Evolutionary conservation across 805 yeast genomes (phyloP).

Genomic region (Kodamaea hsintzibuensis): DNA sequence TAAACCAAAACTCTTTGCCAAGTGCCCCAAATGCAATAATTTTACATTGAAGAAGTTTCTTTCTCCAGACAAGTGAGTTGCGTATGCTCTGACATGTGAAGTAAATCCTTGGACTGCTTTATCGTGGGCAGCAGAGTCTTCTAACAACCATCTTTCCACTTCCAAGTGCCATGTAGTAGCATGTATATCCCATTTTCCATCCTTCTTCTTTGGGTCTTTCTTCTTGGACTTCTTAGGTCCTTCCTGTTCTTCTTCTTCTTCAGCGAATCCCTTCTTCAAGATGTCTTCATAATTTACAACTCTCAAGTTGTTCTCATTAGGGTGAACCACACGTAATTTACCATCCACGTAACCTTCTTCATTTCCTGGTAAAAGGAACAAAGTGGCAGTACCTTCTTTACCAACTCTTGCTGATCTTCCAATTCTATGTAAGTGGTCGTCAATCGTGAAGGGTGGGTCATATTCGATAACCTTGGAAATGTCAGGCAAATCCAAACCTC

Average conservation of each 20-base stretch:
- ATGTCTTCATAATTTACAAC: conserved; percentile 35
- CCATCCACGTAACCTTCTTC: conserved; percentile 82
- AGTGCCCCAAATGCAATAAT: conserved; percentile 86
- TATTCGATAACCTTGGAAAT: conserved; percentile 86
- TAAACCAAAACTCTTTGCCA: conserved; percentile 91
- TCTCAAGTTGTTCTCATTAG: conserved; percentile 34
- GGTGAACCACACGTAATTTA: conserved; percentile 40
- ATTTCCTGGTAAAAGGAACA: conserved; percentile 83
- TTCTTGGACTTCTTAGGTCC: conserved; percentile 31
- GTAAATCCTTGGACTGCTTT: conserved; percentile 80
- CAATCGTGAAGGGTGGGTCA: conserved; percentile 93
- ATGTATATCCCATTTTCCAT: conserved; percentile 79
- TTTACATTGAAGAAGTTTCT: conserved; percentile 80
- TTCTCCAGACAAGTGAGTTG: conserved; percentile 87
- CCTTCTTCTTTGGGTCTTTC: conserved; percentile 38
- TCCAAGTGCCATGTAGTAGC: conserved; percentile 97
- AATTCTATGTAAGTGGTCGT: conserved; percentile 93
- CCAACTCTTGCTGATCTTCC: conserved; percentile 99
- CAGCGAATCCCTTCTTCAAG: conserved; percentile 37
- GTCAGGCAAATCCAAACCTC: conserved; percentile 91
- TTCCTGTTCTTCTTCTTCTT: conserved; percentile 34
- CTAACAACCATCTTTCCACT: conserved; percentile 85
- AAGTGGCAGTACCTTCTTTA: conserved; percentile 68
- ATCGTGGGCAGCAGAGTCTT: conserved; percentile 57
- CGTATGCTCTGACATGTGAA: conserved; percentile 91